These are phyloP conservation scores for Yamadazyma phyllophila DNA, from an alignment of 805 yeast species.

Conservation along the genomic window DNA sequence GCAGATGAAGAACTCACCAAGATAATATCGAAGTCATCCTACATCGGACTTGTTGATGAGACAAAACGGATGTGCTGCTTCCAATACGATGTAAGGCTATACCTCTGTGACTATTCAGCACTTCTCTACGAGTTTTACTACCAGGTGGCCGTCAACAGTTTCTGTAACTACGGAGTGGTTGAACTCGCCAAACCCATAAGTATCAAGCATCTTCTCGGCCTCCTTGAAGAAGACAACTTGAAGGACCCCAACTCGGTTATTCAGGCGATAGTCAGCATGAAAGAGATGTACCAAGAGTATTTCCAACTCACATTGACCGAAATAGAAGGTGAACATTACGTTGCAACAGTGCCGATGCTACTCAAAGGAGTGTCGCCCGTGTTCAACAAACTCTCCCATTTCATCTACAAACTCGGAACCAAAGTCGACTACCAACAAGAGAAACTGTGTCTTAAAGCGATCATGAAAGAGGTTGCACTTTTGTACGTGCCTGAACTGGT, in stretches of 20 bases:
- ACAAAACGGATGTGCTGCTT: conserved; percentile 70
- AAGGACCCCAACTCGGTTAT: conserved; percentile 10
- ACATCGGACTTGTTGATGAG: conserved; percentile 81
- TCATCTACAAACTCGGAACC: conserved; percentile 60
- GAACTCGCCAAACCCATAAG: conserved; percentile 21
- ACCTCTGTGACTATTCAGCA: conserved; percentile 76
- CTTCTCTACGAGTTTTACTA: conserved; percentile 69
- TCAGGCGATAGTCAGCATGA: conserved; percentile 42
- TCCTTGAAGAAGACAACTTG: conserved; percentile 25
- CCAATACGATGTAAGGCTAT: conserved; percentile 77
- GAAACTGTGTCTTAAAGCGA: conserved; percentile 60
- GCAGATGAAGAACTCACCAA: conserved; percentile 59
- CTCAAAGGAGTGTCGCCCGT: conserved; percentile 63
- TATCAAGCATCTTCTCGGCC: conserved; percentile 34
- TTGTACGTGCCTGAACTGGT: conserved; percentile 65
- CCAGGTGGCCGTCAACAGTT: conserved; percentile 74
- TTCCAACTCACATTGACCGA: conserved; percentile 53
- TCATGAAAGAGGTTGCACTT: conserved; percentile 66
- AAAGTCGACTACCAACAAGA: conserved; percentile 68
- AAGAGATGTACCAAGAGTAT: conserved; percentile 79
- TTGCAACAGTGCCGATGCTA: conserved; percentile 66
- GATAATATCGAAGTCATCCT: conserved; percentile 65
- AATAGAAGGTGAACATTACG: conserved; percentile 27
- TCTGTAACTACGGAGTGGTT: conserved; percentile 71
- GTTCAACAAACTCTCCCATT: conserved; percentile 59